Percentiles rank a stretch among this genome's conserved stretches.
phyloP scores from a whole-genome alignment of 768 basidiomycete genomes.

The Chalciporus chontae region DNA sequence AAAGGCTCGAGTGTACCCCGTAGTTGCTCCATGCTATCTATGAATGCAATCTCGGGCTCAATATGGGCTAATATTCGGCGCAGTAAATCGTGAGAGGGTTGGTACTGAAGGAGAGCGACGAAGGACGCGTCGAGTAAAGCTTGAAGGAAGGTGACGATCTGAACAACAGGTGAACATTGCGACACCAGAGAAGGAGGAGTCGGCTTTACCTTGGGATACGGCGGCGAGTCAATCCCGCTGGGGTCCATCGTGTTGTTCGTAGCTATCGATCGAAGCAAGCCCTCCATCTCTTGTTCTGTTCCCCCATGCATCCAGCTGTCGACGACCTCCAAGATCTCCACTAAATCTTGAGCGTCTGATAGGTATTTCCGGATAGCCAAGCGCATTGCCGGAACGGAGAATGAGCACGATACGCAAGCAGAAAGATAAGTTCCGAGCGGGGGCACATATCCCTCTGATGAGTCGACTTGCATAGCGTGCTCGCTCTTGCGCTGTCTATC shows the following conservation, averaged over 20 bases:
- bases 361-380: conserved; percentile 42
- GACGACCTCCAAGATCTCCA: conserved; percentile 35
- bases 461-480: conserved; percentile 38
- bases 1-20: conserved; percentile 65
- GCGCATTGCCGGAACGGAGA: conserved; percentile 38
- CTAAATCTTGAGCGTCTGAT: conserved; percentile 37
- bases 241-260: conserved; percentile 13
- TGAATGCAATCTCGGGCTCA: conserved; percentile 50
- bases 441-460: conserved; percentile 25
- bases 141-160: conserved; percentile 63
- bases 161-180: conserved; percentile 34
- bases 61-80: conserved; percentile 47
- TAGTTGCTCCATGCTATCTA: conserved; percentile 50
- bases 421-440: conserved; percentile 37
- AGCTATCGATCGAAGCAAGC: conserved; percentile 21
- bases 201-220: conserved; percentile 35
- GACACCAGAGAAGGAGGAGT: conserved; percentile 29
- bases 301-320: conserved; percentile 38
- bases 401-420: conserved; percentile 38
- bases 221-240: conserved; percentile 16
- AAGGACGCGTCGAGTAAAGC: conserved; percentile 70
- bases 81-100: conserved; percentile 54
- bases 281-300: conserved; percentile 22
- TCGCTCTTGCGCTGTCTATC: conserved; percentile 32
- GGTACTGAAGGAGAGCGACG: conserved; percentile 60